Conservation (phyloP, 768 basidiomycete genomes). For the Galerina sulciceps region DNA sequence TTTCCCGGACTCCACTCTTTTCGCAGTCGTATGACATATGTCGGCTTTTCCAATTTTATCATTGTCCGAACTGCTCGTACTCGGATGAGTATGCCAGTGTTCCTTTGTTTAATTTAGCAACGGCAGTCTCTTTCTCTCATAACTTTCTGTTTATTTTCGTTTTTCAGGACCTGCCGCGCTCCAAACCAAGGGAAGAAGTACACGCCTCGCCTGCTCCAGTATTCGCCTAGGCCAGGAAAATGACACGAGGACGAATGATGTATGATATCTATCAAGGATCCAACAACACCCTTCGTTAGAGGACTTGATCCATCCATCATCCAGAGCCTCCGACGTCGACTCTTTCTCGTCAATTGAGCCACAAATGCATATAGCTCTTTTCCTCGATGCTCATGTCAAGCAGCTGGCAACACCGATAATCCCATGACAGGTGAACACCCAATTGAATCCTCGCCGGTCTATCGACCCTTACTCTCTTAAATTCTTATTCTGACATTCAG, state of each 20-base stretch:
- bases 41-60: conserved; percentile 1
- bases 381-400: conserved; percentile 6
- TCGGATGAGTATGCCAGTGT: neutral
- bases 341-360: conserved; percentile 7
- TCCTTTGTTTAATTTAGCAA: neutral
- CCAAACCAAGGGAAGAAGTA: too few relatives aligned
- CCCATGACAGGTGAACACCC: neutral
- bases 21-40: neutral
- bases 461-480: neutral
- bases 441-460: neutral
- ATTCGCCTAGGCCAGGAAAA: neutral
- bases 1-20: conserved; percentile 3
- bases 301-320: neutral
- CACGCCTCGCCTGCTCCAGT: too few relatives aligned
- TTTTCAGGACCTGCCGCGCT: too few relatives aligned
- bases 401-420: neutral
- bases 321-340: neutral
- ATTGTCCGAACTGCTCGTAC: neutral
- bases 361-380: conserved; percentile 8
- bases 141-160: too few relatives aligned
- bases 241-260: neutral
- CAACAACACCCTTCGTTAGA: neutral
- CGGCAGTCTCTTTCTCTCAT: neutral
- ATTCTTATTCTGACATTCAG: too few relatives aligned
- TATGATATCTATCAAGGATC: conserved; percentile 1